Percentiles rank a stretch among this genome's conserved stretches.
These are phyloP conservation scores for Lentithecium fluviatile DNA, from an alignment of 495 filamentous ascomycete species.

Conservation along the genomic window DNA sequence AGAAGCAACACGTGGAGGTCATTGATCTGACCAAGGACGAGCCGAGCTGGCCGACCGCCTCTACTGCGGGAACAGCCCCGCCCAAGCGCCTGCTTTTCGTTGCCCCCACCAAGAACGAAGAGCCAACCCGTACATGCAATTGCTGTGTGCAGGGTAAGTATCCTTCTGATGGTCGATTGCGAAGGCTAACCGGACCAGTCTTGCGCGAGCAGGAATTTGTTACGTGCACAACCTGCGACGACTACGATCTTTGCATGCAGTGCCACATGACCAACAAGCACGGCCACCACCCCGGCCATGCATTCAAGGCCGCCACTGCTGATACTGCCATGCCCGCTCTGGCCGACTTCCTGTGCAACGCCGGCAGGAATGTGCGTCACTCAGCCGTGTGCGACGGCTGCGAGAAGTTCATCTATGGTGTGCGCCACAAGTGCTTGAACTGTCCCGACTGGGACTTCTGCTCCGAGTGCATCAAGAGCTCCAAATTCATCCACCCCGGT, in stretches of 20 bases:
- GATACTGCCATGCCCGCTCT: constrained; percentile 55
- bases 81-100: constrained; percentile 21
- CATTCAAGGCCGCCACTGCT: constrained; percentile 64
- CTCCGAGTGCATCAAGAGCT: constrained; percentile 66
- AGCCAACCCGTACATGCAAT: constrained; percentile 82
- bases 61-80: too few relatives aligned
- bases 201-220: constrained; percentile 75
- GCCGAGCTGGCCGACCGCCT: too few relatives aligned
- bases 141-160: constrained; percentile 75
- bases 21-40: constrained; percentile 29
- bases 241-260: constrained; percentile 84
- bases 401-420: constrained; percentile 81
- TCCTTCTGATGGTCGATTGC: too few relatives aligned
- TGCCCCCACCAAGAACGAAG: too few relatives aligned
- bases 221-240: constrained; percentile 79
- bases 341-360: constrained; percentile 62
- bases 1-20: constrained; percentile 36
- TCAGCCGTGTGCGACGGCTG: constrained; percentile 93
- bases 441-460: constrained; percentile 99
- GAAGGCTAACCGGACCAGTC: constrained; percentile 49
- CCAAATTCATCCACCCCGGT: constrained; percentile 66
- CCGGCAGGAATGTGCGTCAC: constrained; percentile 81
- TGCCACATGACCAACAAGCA: constrained; percentile 78
- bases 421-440: constrained; percentile 94
- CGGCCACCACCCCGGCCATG: constrained; percentile 90